Conservation (phyloP, 345 rosid species). For the Durio zibethinus region DNA sequence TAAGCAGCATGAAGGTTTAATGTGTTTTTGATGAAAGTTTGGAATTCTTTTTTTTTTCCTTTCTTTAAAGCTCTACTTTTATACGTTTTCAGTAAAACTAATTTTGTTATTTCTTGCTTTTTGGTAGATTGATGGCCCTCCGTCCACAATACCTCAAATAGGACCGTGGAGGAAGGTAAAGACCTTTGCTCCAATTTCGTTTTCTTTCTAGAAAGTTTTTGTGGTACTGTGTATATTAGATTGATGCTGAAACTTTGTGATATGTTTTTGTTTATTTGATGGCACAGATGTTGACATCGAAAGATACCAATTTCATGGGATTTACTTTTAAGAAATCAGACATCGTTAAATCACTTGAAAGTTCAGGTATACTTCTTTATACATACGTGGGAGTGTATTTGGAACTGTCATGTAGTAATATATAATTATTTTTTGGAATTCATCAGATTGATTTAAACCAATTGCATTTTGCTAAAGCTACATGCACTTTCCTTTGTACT, state of each 20-base stretch:
- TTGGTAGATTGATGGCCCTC: constrained; percentile 53
- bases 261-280: constrained; percentile 15
- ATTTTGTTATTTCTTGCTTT: constrained; percentile 15
- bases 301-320: constrained; percentile 90
- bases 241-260: background rate
- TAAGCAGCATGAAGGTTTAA: background rate
- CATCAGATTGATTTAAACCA: background rate
- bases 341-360: constrained; percentile 64
- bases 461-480: background rate
- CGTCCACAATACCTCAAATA: constrained; percentile 63
- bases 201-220: background rate
- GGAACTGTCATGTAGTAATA: background rate
- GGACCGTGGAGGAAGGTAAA: constrained; percentile 99
- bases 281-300: constrained; percentile 91
- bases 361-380: constrained; percentile 53
- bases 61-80: background rate
- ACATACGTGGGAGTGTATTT: background rate
- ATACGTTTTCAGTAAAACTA: background rate
- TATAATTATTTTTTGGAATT: background rate
- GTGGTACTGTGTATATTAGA: background rate
- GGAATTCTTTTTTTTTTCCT: background rate
- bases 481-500: background rate
- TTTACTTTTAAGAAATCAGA: constrained; percentile 90
- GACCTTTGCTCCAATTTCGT: constrained; percentile 1
- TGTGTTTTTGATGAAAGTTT: background rate